Percentiles rank a stretch among this genome's conserved stretches.
Conservation (phyloP, 1,284 basidiomycete species). For the Thecaphora thlaspeos region DNA sequence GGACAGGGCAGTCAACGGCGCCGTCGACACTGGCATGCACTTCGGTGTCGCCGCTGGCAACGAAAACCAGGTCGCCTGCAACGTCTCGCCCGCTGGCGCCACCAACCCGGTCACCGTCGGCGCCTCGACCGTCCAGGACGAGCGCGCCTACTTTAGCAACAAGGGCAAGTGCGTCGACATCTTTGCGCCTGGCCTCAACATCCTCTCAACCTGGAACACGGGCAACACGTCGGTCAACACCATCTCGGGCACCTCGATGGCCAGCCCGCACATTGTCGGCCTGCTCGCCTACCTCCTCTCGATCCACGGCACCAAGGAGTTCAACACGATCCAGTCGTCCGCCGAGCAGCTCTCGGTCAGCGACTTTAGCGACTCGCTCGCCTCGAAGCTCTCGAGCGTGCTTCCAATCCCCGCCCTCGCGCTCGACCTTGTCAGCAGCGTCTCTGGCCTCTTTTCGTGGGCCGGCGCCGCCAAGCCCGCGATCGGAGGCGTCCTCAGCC, state of each 20-base stretch:
- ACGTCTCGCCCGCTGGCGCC: slow-evolving; percentile 72
- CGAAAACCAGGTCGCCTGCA: slow-evolving; percentile 72
- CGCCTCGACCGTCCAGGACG: slow-evolving; percentile 63
- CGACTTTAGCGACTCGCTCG: slow-evolving; percentile 37
- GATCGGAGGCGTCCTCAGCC: slow-evolving; percentile 61
- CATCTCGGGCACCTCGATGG: slow-evolving; percentile 68
- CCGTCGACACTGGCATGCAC: slow-evolving; percentile 81
- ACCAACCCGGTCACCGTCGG: slow-evolving; percentile 76
- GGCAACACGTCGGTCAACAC: slow-evolving; percentile 66
- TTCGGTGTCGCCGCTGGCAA: slow-evolving; percentile 75
- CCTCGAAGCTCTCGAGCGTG: slow-evolving; percentile 46
- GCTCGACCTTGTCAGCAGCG: slow-evolving; percentile 44
- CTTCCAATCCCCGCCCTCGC: slow-evolving; percentile 44
- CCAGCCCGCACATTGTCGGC: slow-evolving; percentile 63
- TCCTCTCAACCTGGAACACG: slow-evolving; percentile 61
- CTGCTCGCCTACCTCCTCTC: slow-evolving; percentile 66
- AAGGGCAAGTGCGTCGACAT: slow-evolving; percentile 71
- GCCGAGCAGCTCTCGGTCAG: slow-evolving; percentile 21
- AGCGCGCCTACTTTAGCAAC: slow-evolving; percentile 77
- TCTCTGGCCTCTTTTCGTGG: slow-evolving; percentile 37
- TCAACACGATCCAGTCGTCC: slow-evolving; percentile 15
- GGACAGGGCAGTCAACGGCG: slow-evolving; percentile 80
- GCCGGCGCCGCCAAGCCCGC: slow-evolving; percentile 42
- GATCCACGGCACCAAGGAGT: slow-evolving; percentile 57
- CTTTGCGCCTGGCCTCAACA: slow-evolving; percentile 79